Percentiles rank a stretch among this genome's conserved stretches.
These are phyloP conservation scores for Chytridiales sp. DNA, from an alignment of 371 early-diverging fungal species.

Conservation along the genomic window DNA sequence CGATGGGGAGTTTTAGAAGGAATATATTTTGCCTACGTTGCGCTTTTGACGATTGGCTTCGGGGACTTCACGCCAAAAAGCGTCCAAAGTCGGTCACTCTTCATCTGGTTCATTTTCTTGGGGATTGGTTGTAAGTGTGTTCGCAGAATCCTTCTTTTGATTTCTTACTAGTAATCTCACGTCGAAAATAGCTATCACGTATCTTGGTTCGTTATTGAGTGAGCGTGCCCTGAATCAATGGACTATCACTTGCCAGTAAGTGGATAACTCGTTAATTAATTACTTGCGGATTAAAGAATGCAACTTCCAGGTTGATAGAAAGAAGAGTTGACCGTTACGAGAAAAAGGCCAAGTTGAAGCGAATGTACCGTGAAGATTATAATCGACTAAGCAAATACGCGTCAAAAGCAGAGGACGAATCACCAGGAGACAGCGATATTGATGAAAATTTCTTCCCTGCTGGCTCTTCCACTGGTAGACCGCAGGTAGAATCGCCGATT, in stretches of 20 bases:
- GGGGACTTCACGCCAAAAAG: conserved; percentile 43
- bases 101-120: conserved; percentile 52
- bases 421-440: no score
- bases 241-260: no score
- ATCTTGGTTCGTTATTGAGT: conserved; percentile 43
- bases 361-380: conserved; percentile 20
- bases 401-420: no score
- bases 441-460: no score
- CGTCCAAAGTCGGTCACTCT: conserved; percentile 37
- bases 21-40: conserved; percentile 44
- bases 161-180: not conserved
- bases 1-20: conserved; percentile 46
- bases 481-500: no score
- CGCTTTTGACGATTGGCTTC: conserved; percentile 46
- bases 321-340: conserved; percentile 50
- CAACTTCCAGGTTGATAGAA: conserved; percentile 37
- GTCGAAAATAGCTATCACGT: conserved; percentile 38
- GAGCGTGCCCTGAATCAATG: conserved; percentile 51
- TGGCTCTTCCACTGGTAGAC: no score
- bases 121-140: conserved; percentile 22
- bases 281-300: not conserved
- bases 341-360: conserved; percentile 45
- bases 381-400: no score
- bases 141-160: no score
- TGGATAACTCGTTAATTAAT: conserved; percentile 12